phyloP scores from a whole-genome alignment of 176 grass and related monocot genomes.

The Lolium rigidum region DNA sequence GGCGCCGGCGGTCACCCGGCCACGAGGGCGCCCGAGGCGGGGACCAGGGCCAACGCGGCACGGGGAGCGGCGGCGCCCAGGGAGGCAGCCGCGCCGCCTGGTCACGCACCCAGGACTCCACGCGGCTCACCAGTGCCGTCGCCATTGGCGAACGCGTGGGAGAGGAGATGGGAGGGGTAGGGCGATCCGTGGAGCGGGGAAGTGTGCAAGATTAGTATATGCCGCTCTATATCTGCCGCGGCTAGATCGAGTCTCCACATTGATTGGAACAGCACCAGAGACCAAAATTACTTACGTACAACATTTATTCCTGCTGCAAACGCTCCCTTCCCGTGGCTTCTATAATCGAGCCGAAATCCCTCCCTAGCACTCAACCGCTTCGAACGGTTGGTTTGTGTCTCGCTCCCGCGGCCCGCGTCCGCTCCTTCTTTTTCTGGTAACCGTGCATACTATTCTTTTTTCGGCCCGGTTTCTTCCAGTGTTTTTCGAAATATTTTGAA shows the following conservation, averaged over 20 bases:
- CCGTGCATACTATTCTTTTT: too few relatives aligned
- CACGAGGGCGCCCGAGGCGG: slow-evolving; percentile 47
- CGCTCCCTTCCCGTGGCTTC: too few relatives aligned
- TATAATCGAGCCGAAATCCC: too few relatives aligned
- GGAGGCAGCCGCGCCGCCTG: slow-evolving; percentile 55
- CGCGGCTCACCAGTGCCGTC: slow-evolving; percentile 56
- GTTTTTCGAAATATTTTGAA: too few relatives aligned
- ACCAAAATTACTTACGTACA: too few relatives aligned
- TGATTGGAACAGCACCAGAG: not conserved
- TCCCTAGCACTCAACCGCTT: too few relatives aligned
- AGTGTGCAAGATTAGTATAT: slow-evolving; percentile 40
- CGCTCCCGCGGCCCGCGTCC: too few relatives aligned
- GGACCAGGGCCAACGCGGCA: slow-evolving; percentile 53
- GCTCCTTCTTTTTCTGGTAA: too few relatives aligned
- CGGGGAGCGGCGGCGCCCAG: slow-evolving; percentile 40
- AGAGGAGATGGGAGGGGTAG: not conserved
- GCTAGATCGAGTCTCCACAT: slow-evolving; percentile 6
- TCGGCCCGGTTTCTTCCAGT: too few relatives aligned
- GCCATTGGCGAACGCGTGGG: slow-evolving; percentile 46
- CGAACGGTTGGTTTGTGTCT: too few relatives aligned
- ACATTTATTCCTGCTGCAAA: too few relatives aligned
- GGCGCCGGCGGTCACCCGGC: slow-evolving; percentile 45
- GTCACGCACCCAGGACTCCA: slow-evolving; percentile 77
- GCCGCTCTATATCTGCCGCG: slow-evolving; percentile 24
- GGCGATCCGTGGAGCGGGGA: slow-evolving; percentile 36